Conservation (phyloP, 495 filamentous ascomycete genomes). For the Pseudevernia furfuracea region DNA sequence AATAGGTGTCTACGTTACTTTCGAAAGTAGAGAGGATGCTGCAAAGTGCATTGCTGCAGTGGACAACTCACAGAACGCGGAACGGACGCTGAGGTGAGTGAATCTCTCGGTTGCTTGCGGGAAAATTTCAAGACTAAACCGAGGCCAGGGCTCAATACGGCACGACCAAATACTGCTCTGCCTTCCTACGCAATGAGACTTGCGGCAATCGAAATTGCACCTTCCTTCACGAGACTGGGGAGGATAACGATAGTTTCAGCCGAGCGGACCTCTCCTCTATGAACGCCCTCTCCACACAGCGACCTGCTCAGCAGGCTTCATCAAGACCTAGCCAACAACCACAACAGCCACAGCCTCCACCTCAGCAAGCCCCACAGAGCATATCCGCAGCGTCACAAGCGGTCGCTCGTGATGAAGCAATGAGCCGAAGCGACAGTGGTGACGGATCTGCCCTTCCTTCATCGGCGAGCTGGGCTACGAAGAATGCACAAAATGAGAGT, state of each 20-base stretch:
- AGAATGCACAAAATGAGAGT: slow-evolving; percentile 60
- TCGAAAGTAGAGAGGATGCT: slow-evolving; percentile 79
- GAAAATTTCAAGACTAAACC: slow-evolving; percentile 26
- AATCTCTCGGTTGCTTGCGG: not conserved
- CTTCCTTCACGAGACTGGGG: slow-evolving; percentile 93
- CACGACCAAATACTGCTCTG: slow-evolving; percentile 98
- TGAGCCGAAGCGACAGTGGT: slow-evolving; percentile 47
- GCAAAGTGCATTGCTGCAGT: slow-evolving; percentile 82
- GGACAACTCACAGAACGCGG: slow-evolving; percentile 85
- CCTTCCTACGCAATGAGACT: slow-evolving; percentile 84
- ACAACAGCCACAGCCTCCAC: slow-evolving; percentile 43
- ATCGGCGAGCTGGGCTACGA: slow-evolving; percentile 86
- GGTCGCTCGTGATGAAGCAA: slow-evolving; percentile 65
- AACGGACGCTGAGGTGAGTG: slow-evolving; percentile 61
- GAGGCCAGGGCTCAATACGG: slow-evolving; percentile 75
- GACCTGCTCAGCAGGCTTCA: slow-evolving; percentile 41
- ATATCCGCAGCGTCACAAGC: slow-evolving; percentile 54
- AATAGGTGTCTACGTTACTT: slow-evolving; percentile 96
- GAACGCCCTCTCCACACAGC: slow-evolving; percentile 77
- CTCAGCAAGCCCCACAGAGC: slow-evolving; percentile 36
- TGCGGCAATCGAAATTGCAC: slow-evolving; percentile 94
- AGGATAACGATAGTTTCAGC: slow-evolving; percentile 94
- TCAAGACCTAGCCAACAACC: slow-evolving; percentile 29
- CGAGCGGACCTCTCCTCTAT: slow-evolving; percentile 94
- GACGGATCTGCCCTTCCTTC: slow-evolving; percentile 85